Base-by-base conservation (phyloP, 441 rosid genomes). In the Melastoma candidum region DNA sequence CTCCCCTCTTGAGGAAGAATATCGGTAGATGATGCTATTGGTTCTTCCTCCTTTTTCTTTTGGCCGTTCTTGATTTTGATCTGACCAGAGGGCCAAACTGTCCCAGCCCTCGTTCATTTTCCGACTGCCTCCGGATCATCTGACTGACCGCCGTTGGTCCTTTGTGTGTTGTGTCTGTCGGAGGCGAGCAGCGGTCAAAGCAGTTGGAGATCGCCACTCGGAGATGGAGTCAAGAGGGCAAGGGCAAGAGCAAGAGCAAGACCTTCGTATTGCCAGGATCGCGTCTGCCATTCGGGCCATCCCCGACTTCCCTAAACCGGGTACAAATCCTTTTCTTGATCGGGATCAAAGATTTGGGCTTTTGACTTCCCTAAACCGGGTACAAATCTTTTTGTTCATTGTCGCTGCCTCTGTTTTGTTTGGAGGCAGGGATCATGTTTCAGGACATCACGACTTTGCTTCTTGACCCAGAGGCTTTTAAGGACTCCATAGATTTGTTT, bases 371-470 rank as follows among this genome's bases (percentile, higher is more conserved):
- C 7, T 11, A 43, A 43, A 22, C 32, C 11, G 12, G 44, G 7
- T 9, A 7, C 36, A 3, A 29, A 29, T 3, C 3, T 29, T 29
- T 3, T 29, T 29, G 36, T 29, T 29, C 22, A 17, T 17, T 17
- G 36, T 29, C 7, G 36, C 7, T 29, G 36, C 7, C 7, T 29
- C 7, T 29, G 1, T 29, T 29, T 29, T 29, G 3, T 53, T 58
- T 7, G 47, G 51, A 44, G 26, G 46, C 69, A 92, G 98, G 98
- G 74, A 84, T 92, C 63, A 48, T 85, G 74, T 92, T 92, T 71
- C 96, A 92, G 58, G 98, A 85, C 69, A 85, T 88, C 71, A 88
- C 98, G 1, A 92, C 97, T 17, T 72, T 92, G 67, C 94, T 92
- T 61, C 92, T 87, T 3, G 90, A 87, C 60, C 66, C 72, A 1